Percentiles rank a stretch among this genome's conserved stretches.
Conservation (phyloP, 2,329 filamentous ascomycete species). For the Penicillium olsonii region DNA sequence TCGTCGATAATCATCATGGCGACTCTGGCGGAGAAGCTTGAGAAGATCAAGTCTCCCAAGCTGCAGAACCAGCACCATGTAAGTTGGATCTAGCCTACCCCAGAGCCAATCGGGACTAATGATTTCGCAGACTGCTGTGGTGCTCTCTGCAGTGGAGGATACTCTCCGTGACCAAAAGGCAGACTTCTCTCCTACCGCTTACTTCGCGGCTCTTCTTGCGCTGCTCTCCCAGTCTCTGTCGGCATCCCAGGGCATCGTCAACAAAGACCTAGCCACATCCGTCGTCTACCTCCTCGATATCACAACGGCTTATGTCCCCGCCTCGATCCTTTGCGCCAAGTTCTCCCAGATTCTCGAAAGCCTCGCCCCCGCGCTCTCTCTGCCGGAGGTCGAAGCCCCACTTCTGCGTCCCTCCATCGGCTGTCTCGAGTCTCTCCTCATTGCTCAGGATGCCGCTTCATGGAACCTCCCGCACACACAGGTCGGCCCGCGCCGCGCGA, state of each 20-base stretch:
- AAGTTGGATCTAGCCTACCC: constrained; percentile 30
- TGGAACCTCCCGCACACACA: constrained; percentile 86
- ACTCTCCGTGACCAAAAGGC: constrained; percentile 87
- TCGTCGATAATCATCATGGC: constrained; percentile 45
- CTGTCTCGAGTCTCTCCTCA: constrained; percentile 84
- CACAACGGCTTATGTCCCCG: constrained; percentile 79
- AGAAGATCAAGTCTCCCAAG: constrained; percentile 96
- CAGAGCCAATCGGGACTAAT: constrained; percentile 8
- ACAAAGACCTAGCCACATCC: constrained; percentile 79
- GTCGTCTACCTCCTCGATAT: constrained; percentile 95
- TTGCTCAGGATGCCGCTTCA: constrained; percentile 81
- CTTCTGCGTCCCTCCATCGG: constrained; percentile 86
- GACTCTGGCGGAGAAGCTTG: constrained; percentile 84
- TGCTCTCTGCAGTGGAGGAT: constrained; percentile 88
- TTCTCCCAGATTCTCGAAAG: constrained; percentile 90
- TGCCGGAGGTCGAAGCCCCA: constrained; percentile 80
- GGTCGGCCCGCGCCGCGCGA: constrained; percentile 81
- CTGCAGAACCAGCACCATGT: constrained; percentile 94
- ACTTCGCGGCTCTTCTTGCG: constrained; percentile 92
- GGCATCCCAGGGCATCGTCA: constrained; percentile 63
- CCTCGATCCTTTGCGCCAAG: constrained; percentile 86
- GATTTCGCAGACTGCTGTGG: constrained; percentile 57
- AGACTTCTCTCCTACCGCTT: constrained; percentile 80
- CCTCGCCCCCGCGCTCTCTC: constrained; percentile 79
- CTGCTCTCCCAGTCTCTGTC: constrained; percentile 77